phyloP scores from a whole-genome alignment of 1,284 basidiomycete species.

The Singerocomus inundabilis region DNA sequence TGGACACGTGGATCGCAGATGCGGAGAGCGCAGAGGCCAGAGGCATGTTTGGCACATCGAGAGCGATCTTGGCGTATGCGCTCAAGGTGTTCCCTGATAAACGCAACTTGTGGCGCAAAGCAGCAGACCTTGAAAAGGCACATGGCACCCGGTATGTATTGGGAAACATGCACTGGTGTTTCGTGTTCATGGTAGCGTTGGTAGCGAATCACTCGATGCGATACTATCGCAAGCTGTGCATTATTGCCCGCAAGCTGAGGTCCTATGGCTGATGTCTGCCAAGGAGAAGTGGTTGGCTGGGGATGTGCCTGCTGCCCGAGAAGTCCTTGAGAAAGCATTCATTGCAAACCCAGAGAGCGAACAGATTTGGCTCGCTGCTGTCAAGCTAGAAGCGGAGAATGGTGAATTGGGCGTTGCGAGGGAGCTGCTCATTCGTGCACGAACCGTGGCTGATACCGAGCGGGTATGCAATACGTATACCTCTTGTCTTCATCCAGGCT shows the following conservation, averaged over 20 bases:
- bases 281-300: constrained; percentile 92
- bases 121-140: constrained; percentile 88
- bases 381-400: constrained; percentile 94
- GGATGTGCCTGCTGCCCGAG: constrained; percentile 84
- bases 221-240: constrained; percentile 82
- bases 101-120: constrained; percentile 82
- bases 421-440: constrained; percentile 83
- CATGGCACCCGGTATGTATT: constrained; percentile 72
- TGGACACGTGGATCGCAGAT: constrained; percentile 90
- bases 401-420: constrained; percentile 84
- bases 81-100: constrained; percentile 89
- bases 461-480: constrained; percentile 52
- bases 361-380: constrained; percentile 95
- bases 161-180: not conserved
- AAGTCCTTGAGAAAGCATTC: constrained; percentile 88
- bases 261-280: constrained; percentile 95
- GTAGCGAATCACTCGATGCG: constrained; percentile 77
- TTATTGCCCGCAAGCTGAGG: constrained; percentile 91
- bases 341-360: constrained; percentile 96
- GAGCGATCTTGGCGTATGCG: constrained; percentile 88
- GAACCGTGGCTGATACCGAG: constrained; percentile 88
- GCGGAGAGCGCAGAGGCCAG: constrained; percentile 79
- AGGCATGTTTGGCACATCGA: constrained; percentile 78
- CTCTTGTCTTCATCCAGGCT: not conserved
- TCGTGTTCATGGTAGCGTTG: constrained; percentile 2